Percentiles rank a stretch among this genome's conserved stretches.
Conservation (phyloP, 1,284 basidiomycete species). For the Inonotus obliquus region DNA sequence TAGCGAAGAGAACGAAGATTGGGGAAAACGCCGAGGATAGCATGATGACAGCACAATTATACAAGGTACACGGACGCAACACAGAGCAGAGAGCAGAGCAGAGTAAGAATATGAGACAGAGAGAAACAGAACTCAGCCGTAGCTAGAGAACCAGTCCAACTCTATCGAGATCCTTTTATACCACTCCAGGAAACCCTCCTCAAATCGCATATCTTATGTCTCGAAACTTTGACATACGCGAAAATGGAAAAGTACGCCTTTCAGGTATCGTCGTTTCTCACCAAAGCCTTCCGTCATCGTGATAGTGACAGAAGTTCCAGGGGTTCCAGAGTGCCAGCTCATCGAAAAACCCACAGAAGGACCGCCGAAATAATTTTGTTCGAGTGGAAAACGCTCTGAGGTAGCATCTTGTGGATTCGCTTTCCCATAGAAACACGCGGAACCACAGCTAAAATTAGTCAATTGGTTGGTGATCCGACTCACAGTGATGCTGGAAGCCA, state of each 20-base stretch:
- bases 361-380: too few relatives aligned
- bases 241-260: not conserved
- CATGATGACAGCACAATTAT: conserved; percentile 8
- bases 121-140: not conserved
- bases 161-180: not conserved
- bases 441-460: not conserved
- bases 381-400: not conserved
- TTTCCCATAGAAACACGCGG: not conserved
- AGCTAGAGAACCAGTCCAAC: not conserved
- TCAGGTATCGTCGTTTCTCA: too few relatives aligned
- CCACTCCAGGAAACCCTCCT: too few relatives aligned
- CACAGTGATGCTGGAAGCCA: not conserved
- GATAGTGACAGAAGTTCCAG: not conserved
- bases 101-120: not conserved
- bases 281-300: too few relatives aligned
- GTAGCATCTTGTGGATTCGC: not conserved
- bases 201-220: not conserved
- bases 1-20: conserved; percentile 1
- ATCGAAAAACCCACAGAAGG: not conserved
- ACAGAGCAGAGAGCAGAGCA: too few relatives aligned
- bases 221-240: not conserved
- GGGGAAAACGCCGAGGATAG: conserved; percentile 10
- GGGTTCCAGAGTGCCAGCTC: not conserved
- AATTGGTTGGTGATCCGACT: not conserved
- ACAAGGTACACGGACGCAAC: too few relatives aligned